These are phyloP conservation scores for Pseudogymnoascus sp. DNA, from an alignment of 2,329 filamentous ascomycete species.

Conservation along the genomic window DNA sequence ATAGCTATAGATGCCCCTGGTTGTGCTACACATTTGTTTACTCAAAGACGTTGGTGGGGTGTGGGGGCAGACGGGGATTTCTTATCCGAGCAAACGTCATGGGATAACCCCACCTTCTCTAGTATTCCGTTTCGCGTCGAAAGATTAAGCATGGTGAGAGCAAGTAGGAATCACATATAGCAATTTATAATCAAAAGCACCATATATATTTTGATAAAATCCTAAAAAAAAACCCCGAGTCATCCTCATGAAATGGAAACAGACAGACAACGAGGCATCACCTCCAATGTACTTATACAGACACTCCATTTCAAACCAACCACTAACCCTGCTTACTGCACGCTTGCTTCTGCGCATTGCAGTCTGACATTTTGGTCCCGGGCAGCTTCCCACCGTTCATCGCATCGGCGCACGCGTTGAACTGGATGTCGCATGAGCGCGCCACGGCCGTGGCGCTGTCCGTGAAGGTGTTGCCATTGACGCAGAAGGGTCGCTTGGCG, in stretches of 20 bases:
- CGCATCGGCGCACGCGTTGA: conserved; percentile 49
- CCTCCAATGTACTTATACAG: neutral
- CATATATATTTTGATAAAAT: neutral
- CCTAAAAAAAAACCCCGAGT: neutral
- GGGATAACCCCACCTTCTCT: neutral
- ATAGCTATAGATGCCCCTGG: neutral
- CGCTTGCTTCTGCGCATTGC: conserved; percentile 17
- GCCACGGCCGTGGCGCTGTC: conserved; percentile 46
- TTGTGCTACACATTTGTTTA: neutral
- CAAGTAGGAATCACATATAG: neutral
- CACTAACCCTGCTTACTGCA: conserved; percentile 11
- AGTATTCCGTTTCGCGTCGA: neutral
- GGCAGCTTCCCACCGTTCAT: conserved; percentile 39
- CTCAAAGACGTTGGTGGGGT: neutral
- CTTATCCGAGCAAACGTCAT: neutral
- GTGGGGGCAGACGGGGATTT: neutral
- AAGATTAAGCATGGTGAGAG: neutral
- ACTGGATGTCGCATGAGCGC: conserved; percentile 54
- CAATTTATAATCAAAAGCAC: neutral
- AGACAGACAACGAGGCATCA: neutral
- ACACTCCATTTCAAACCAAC: neutral
- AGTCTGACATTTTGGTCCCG: conserved; percentile 19
- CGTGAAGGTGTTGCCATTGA: conserved; percentile 49
- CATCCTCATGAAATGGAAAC: neutral
- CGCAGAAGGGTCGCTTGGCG: conserved; percentile 41